Evolutionary conservation across 2,329 filamentous ascomycete genomes (phyloP).

Genomic region (Chaetomium globosum): DNA sequence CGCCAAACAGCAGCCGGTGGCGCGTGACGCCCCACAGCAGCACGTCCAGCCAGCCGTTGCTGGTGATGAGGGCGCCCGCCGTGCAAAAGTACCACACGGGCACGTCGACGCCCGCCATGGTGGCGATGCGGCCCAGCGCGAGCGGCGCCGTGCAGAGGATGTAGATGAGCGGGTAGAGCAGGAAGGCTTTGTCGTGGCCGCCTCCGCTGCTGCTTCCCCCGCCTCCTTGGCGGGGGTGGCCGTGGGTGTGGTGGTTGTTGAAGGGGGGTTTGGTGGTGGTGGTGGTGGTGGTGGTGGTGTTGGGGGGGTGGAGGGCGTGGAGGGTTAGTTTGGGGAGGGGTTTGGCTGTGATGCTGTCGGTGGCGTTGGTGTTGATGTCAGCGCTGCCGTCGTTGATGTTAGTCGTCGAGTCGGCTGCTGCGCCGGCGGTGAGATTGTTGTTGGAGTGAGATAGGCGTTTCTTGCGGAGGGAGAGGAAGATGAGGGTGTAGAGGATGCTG

Average conservation of each 20-base stretch:
- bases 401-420: conserved; percentile 8
- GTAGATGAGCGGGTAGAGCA: conserved; percentile 65
- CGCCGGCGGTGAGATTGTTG: conserved; percentile 3
- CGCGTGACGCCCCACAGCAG: conserved; percentile 40
- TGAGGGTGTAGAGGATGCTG: conserved; percentile 43
- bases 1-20: conserved; percentile 37
- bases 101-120: conserved; percentile 54
- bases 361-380: conserved; percentile 19
- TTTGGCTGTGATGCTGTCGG: background rate
- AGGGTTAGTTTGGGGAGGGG: conserved; percentile 2
- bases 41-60: conserved; percentile 48
- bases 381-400: conserved; percentile 13
- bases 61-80: conserved; percentile 55
- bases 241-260: conserved; percentile 7
- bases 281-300: background rate
- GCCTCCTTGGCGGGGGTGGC: background rate
- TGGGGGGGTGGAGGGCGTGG: background rate
- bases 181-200: conserved; percentile 49
- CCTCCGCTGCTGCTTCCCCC: background rate
- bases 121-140: conserved; percentile 60
- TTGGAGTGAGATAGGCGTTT: background rate
- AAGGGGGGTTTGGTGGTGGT: background rate
- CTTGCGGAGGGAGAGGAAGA: conserved; percentile 43
- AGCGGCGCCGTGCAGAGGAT: conserved; percentile 63
- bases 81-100: conserved; percentile 54